Percentiles rank a stretch among this genome's conserved stretches.
Conservation (phyloP, 2,329 filamentous ascomycete genomes). For the Fusarium denticulatum region DNA sequence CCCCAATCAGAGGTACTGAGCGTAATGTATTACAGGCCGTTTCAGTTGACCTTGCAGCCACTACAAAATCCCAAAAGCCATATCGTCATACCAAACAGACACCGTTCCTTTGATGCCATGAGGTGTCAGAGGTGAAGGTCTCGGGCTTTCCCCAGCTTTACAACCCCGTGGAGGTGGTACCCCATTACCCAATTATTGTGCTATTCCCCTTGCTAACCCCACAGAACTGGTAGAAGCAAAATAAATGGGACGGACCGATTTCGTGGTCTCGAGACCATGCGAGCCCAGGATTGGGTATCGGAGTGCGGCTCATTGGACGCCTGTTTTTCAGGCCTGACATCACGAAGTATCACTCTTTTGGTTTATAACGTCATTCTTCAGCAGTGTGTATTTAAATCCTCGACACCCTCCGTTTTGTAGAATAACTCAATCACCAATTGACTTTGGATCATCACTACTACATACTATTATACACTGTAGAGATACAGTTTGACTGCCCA, state of each 20-base stretch:
- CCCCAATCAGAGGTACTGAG: not conserved
- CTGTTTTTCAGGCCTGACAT: conserved; percentile 21
- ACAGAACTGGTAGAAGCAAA: conserved; percentile 1
- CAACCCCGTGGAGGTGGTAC: conserved; percentile 18
- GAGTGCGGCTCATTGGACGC: conserved; percentile 3
- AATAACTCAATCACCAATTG: not conserved
- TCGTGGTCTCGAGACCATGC: conserved; percentile 27
- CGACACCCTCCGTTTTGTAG: not conserved
- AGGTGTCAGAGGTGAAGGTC: not conserved
- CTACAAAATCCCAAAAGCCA: not conserved
- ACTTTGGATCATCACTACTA: not conserved
- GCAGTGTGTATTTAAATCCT: not conserved
- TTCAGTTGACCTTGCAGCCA: not conserved
- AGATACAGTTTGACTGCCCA: conserved; percentile 3
- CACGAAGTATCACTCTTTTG: not conserved
- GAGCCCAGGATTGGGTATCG: not conserved
- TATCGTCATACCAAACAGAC: not conserved
- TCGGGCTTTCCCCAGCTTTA: conserved; percentile 25
- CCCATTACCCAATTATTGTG: not conserved
- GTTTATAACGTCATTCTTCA: not conserved
- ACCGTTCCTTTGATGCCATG: not conserved
- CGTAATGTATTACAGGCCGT: not conserved
- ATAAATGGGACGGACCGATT: conserved; percentile 41
- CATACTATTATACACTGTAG: not conserved
- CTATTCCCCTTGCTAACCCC: conserved; percentile 4